Base-by-base conservation (phyloP, 108 stramenopile genomes). In the Epithemia pelagica region DNA sequence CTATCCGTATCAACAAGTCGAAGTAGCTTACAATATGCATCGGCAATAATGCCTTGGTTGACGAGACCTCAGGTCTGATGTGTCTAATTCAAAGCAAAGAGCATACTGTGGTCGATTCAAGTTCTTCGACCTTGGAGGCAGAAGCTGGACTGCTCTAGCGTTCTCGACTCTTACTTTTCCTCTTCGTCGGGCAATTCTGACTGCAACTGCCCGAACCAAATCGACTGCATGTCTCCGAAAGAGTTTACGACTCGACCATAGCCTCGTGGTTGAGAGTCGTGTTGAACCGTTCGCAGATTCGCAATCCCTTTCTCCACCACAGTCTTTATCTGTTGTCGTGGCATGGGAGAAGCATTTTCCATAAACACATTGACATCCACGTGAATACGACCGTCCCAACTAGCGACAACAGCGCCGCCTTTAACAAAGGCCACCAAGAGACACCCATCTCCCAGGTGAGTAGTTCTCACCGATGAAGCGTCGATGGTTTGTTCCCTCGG, bases 201-300 rank as follows among this genome's bases (percentile, higher is more conserved):
- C 37, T 46, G 10, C 10, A 46, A 15, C 15, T 46, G 37, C 15
- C 37, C 37, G 15, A 46, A 46, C 37, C 37, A 46, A 46, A 15
- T 46, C 37, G 5, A 5, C 5, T 52, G 62, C 1, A 79, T 22
- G 52, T 84, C 83, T 10, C 54, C 58, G 18, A 65, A 52, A 30
- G 76, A 76, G 51, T 75, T 78, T 7, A 84, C 68, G 0, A 84
- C 79, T 7, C 79, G 74, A 1, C 79, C 79, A 29, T 53, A 30
- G 55, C 83, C 83, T 32, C 83, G 69, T 52, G 83, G 83, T 58
- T 80, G 79, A 21, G 72, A 67, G 57, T 84, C 79, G 0, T 61
- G 66, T 0, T 76, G 74, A 21, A 46, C 37, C 5, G 37, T 46
- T 5, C 10, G 5, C 37, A 15, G 10, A 46, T 46, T 46, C 37